A percentile compares a stretch with the other conserved stretches of the same genome.
Conservation (phyloP, 805 yeast species). For the Isabelozyma gotoi region DNA sequence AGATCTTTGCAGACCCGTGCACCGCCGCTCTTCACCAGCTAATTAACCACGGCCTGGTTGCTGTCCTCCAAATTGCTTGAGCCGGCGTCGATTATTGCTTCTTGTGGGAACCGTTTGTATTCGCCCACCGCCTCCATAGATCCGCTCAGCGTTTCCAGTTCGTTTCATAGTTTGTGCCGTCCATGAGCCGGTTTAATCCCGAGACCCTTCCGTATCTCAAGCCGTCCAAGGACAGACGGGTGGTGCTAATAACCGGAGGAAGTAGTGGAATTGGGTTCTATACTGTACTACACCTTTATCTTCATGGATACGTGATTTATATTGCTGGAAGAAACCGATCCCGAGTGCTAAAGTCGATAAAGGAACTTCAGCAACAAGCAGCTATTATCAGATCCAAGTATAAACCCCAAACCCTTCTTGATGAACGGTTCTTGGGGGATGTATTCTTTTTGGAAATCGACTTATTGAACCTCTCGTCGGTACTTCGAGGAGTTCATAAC, state of each 20-base stretch:
- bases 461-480: slow-evolving; percentile 31
- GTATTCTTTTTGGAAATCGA: slow-evolving; percentile 38
- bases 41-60: too few relatives aligned
- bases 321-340: slow-evolving; percentile 67
- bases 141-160: background rate
- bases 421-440: slow-evolving; percentile 32
- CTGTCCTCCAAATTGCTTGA: too few relatives aligned
- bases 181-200: slow-evolving; percentile 34
- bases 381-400: slow-evolving; percentile 18
- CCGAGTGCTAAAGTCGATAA: slow-evolving; percentile 57
- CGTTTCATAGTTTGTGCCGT: too few relatives aligned
- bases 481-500: slow-evolving; percentile 43
- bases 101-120: too few relatives aligned
- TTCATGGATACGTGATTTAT: slow-evolving; percentile 77
- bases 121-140: background rate
- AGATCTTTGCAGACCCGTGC: too few relatives aligned
- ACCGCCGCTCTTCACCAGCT: too few relatives aligned
- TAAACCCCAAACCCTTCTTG: slow-evolving; percentile 15
- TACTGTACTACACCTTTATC: slow-evolving; percentile 69
- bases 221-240: slow-evolving; percentile 53
- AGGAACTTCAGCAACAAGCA: slow-evolving; percentile 58
- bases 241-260: slow-evolving; percentile 79
- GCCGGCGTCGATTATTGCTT: too few relatives aligned
- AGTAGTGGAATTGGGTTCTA: slow-evolving; percentile 80
- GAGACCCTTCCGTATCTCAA: slow-evolving; percentile 59